Evolutionary conservation across 108 stramenopile genomes (phyloP).

Genomic region (Cylindrotheca closterium): DNA sequence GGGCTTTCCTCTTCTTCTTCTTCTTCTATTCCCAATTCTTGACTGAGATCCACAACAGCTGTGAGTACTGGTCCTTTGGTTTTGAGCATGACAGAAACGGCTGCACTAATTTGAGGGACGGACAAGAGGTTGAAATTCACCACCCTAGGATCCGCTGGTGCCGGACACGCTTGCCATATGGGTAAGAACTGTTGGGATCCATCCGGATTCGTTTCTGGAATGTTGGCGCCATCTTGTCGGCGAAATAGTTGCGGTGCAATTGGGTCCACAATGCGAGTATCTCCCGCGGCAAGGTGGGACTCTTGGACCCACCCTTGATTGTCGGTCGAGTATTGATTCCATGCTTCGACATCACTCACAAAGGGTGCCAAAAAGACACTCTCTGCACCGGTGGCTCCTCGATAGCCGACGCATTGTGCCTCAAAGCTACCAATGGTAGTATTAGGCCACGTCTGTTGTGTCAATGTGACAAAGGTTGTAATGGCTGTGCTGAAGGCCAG

Average conservation of each 20-base stretch:
- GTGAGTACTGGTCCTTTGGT: not conserved
- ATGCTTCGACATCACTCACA: not conserved
- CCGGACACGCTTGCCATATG: slow-evolving; percentile 16
- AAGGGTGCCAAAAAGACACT: not conserved
- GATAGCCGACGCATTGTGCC: not conserved
- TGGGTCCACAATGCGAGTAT: not conserved
- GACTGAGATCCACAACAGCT: not conserved
- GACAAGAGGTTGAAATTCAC: slow-evolving; percentile 12
- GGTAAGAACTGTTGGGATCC: not conserved
- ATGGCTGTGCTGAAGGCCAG: not conserved
- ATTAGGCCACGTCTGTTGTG: not conserved
- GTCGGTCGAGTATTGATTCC: slow-evolving; percentile 4
- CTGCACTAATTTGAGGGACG: not conserved
- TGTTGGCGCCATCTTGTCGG: not conserved
- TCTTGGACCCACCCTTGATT: slow-evolving; percentile 5
- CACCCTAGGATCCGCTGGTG: not conserved
- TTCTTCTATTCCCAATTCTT: not conserved
- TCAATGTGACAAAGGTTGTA: not conserved
- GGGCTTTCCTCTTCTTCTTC: not conserved
- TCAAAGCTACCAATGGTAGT: not conserved
- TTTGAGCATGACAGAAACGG: not conserved
- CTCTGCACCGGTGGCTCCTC: not conserved
- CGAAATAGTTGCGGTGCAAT: not conserved
- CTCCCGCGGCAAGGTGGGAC: not conserved
- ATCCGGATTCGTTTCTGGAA: not conserved